phyloP scores from a whole-genome alignment of 1,284 basidiomycete genomes.

The Moesziomyces aphidis region DNA sequence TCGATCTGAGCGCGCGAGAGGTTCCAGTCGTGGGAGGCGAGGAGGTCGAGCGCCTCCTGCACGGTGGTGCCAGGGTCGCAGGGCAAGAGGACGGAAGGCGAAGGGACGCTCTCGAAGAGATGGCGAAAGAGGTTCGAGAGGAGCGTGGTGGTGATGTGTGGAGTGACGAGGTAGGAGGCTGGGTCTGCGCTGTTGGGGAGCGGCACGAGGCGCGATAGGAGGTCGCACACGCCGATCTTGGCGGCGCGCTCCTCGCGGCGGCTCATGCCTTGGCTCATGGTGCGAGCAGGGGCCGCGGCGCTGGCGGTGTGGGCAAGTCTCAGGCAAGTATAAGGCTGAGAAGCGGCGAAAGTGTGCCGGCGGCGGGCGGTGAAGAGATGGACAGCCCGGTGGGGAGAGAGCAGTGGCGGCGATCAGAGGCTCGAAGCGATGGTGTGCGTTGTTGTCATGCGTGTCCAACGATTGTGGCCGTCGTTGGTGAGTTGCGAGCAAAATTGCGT shows the following conservation, averaged over 20 bases:
- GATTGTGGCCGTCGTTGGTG: too few relatives aligned
- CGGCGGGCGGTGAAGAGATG: too few relatives aligned
- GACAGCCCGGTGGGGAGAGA: too few relatives aligned
- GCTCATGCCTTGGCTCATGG: constrained; percentile 25
- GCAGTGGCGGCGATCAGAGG: too few relatives aligned
- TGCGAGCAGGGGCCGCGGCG: not conserved
- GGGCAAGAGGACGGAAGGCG: constrained; percentile 43
- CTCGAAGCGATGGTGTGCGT: too few relatives aligned
- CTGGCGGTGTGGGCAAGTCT: too few relatives aligned
- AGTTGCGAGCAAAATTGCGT: too few relatives aligned
- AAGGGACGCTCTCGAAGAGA: constrained; percentile 35
- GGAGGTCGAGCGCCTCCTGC: constrained; percentile 36
- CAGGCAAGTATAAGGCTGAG: too few relatives aligned
- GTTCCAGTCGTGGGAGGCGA: constrained; percentile 50
- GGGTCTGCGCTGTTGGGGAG: constrained; percentile 28
- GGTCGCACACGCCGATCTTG: constrained; percentile 34
- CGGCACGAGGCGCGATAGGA: constrained; percentile 35
- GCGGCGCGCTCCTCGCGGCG: constrained; percentile 16
- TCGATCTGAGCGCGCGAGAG: constrained; percentile 55
- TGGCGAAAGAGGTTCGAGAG: constrained; percentile 30
- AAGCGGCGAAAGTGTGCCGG: too few relatives aligned
- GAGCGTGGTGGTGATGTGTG: constrained; percentile 20
- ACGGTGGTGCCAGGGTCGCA: constrained; percentile 36
- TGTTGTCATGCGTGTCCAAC: too few relatives aligned
- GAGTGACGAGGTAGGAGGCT: constrained; percentile 29